Evolutionary conservation across 106 monocot genomes (phyloP).

Genomic region (Narthecium ossifragum): DNA sequence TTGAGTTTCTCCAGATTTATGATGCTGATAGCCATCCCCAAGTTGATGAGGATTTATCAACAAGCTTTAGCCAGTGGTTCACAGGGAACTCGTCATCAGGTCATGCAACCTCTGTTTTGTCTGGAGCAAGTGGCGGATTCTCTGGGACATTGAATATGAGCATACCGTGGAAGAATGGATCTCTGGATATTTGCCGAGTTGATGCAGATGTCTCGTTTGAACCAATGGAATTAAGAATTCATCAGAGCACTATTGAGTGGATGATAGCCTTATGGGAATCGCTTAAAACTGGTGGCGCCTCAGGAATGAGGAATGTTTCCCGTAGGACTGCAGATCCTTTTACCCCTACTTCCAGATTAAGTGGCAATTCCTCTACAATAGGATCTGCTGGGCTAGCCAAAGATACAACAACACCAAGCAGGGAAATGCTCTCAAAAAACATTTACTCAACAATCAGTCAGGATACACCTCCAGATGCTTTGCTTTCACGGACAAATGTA

Average conservation of each 20-base stretch:
- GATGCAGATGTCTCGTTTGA: slow-evolving; percentile 77
- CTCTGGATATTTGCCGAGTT: slow-evolving; percentile 57
- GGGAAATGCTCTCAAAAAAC: slow-evolving; percentile 11
- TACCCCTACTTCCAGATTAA: slow-evolving; percentile 3
- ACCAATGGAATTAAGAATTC: slow-evolving; percentile 56
- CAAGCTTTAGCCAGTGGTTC: slow-evolving; percentile 23
- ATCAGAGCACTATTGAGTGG: slow-evolving; percentile 63
- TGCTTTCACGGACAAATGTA: slow-evolving; percentile 44
- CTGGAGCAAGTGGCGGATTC: slow-evolving; percentile 58
- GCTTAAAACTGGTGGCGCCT: slow-evolving; percentile 24
- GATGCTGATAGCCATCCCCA: slow-evolving; percentile 20
- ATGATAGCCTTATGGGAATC: slow-evolving; percentile 49
- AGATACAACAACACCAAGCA: slow-evolving; percentile 4
- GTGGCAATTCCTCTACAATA: slow-evolving; percentile 1
- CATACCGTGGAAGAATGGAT: slow-evolving; percentile 97
- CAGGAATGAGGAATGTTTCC: slow-evolving; percentile 13
- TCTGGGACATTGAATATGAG: slow-evolving; percentile 74
- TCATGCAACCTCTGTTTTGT: slow-evolving; percentile 37
- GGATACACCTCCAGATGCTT: slow-evolving; percentile 29
- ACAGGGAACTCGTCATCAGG: slow-evolving; percentile 13
- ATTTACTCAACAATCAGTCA: slow-evolving; percentile 21
- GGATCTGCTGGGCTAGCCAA: slow-evolving; percentile 12
- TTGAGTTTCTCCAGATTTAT: slow-evolving; percentile 73
- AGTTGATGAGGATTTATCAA: slow-evolving; percentile 12
- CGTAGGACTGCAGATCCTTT: slow-evolving; percentile 20